Conservation (phyloP, 176 grass and related monocot genomes). For the Cenchrus fungigraminus region DNA sequence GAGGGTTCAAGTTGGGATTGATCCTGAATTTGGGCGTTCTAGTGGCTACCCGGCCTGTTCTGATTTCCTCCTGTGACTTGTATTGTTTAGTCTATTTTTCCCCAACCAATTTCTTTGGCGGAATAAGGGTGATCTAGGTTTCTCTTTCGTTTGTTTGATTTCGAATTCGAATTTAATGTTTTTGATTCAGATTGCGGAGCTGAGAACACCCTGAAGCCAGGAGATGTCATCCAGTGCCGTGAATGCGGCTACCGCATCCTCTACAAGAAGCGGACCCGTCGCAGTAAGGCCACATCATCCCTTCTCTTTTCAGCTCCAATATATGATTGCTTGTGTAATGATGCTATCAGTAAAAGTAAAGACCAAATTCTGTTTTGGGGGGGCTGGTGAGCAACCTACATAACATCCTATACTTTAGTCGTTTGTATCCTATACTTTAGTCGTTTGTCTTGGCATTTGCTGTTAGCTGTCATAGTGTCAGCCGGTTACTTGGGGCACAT, state of each 20-base stretch:
- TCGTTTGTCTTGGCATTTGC: too few relatives aligned
- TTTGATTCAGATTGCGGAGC: constrained; percentile 43
- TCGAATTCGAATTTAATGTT: too few relatives aligned
- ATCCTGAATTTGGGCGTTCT: background rate
- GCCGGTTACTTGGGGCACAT: background rate
- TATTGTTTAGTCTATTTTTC: background rate
- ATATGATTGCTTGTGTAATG: background rate
- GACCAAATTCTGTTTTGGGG: too few relatives aligned
- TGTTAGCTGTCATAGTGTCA: background rate
- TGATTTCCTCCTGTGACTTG: background rate
- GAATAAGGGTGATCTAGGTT: background rate
- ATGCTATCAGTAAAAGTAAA: background rate
- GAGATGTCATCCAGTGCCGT: constrained; percentile 59
- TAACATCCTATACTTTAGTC: background rate
- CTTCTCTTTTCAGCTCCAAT: background rate
- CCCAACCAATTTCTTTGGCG: background rate
- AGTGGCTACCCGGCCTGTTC: background rate
- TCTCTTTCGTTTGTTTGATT: background rate
- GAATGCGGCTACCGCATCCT: constrained; percentile 65
- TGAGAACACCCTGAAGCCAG: constrained; percentile 54
- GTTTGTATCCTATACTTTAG: background rate
- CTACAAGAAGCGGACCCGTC: constrained; percentile 57
- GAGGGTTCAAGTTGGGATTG: background rate
- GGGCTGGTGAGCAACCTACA: background rate
- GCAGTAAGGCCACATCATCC: constrained; percentile 28